These are phyloP conservation scores for Ochetophila trinervis DNA, from an alignment of 306 rosid species.

Conservation along the genomic window DNA sequence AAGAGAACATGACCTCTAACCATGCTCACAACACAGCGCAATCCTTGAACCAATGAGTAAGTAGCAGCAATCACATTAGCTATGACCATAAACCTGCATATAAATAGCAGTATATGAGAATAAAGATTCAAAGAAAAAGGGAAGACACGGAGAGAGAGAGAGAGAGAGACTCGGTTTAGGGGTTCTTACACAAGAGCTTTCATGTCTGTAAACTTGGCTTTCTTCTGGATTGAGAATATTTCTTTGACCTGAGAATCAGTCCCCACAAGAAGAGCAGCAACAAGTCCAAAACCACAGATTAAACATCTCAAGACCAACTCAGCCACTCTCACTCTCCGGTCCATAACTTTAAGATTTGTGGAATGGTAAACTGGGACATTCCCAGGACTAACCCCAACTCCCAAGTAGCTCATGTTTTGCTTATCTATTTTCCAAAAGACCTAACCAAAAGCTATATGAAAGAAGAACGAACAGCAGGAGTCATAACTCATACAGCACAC, in stretches of 20 bases:
- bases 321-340: conserved; percentile 52
- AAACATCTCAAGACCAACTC: conserved; percentile 72
- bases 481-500: neutral
- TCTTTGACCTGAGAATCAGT: conserved; percentile 73
- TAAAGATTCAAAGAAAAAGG: neutral
- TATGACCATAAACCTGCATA: conserved; percentile 63
- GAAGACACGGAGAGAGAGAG: neutral
- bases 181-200: conserved; percentile 70
- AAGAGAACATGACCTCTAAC: conserved; percentile 57
- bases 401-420: conserved; percentile 56
- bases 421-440: neutral
- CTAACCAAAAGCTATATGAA: conserved; percentile 3
- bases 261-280: conserved; percentile 69
- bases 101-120: neutral
- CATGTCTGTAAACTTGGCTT: conserved; percentile 75
- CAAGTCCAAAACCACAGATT: conserved; percentile 56
- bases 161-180: neutral
- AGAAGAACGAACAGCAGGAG: neutral
- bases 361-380: conserved; percentile 57
- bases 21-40: conserved; percentile 59
- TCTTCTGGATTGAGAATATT: conserved; percentile 64
- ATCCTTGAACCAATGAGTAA: conserved; percentile 66
- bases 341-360: conserved; percentile 47
- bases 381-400: conserved; percentile 86
- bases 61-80: conserved; percentile 69